Evolutionary conservation across 2,329 filamentous ascomycete species (phyloP).

Genomic region (Ophiostoma montium): DNA sequence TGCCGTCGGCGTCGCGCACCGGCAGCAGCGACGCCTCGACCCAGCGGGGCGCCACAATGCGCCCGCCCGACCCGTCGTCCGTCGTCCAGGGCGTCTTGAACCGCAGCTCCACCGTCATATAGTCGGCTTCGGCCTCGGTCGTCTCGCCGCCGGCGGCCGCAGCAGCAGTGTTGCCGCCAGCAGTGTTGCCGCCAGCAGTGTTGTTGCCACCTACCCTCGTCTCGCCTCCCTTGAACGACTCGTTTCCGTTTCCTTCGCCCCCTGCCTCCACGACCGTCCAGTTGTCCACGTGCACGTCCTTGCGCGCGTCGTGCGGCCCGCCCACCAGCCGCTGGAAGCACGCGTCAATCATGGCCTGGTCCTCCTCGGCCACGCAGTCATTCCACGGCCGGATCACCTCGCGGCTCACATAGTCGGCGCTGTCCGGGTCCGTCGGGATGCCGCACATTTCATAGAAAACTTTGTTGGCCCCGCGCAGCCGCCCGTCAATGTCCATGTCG

Average conservation of each 20-base stretch:
- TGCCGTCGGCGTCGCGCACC: conserved; percentile 30
- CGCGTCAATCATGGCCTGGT: conserved; percentile 25
- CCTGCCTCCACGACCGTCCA: not conserved
- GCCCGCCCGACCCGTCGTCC: conserved; percentile 30
- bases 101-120: conserved; percentile 33
- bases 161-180: not conserved
- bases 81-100: conserved; percentile 32
- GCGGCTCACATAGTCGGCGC: conserved; percentile 23
- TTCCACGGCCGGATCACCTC: conserved; percentile 30
- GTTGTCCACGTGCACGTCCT: not conserved
- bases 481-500: conserved; percentile 36
- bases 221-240: too few species aligned
- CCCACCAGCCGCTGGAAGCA: conserved; percentile 25
- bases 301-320: not conserved
- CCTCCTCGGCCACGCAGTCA: conserved; percentile 30
- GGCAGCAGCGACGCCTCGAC: conserved; percentile 37
- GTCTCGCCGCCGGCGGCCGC: not conserved
- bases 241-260: not conserved
- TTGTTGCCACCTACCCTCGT: too few species aligned
- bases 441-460: conserved; percentile 39
- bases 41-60: conserved; percentile 31
- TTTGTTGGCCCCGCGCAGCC: conserved; percentile 35
- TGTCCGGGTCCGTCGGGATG: conserved; percentile 26
- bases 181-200: not conserved
- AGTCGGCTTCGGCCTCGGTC: conserved; percentile 21